Base-by-base conservation (phyloP, 2,329 filamentous ascomycete genomes). In the Fonsecaea pugnacius region DNA sequence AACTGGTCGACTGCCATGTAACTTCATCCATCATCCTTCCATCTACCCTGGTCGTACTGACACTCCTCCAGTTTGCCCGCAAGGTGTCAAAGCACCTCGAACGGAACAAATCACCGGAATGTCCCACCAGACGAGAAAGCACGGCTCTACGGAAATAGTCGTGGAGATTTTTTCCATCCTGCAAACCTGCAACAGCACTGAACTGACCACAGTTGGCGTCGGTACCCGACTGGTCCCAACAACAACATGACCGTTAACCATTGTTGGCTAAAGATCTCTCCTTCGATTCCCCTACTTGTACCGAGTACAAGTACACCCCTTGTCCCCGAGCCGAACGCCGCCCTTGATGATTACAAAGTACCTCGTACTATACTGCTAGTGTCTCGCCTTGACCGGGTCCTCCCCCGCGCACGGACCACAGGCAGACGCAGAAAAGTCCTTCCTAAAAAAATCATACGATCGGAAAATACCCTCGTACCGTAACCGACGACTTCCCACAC, bases 151-250 rank as follows among this genome's bases (percentile, higher is more conserved):
- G 38, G 36, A 40, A 40, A 16, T 5, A 9, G 18, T 14, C 21
- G 4, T 4, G n/a, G n/a, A 40, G 7, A 18, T 1, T 2, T n/a
- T n/a, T 7, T 7, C 14, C 12, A n/a, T n/a, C 38, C 38, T 7
- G n/a, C 33, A 36, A 36, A 36, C 3, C 33, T 9, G 33, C 9
- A 33, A 9, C 9, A 36, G 12, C 4, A 4, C n/a, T 16, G 16
- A 43, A 14, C 2, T 40, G 38, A n/a, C 38, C 4, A 10, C 18
- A 24, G 10, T 48, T 27, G 43, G 43, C 43, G 43, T 48, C 43
- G 9, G 3, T 48, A 48, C 43, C 43, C 43, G 43, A 48, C 43
- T 48, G 43, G 43, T 48, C 43, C 43, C 43, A 48, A 48, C 43
- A 48, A 48, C 43, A 14, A 43, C 3, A 18, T 40, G 18, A n/a